Evolutionary conservation across 108 stramenopile species (phyloP).

Genomic region (Pseudonitzschia delicatissima): DNA sequence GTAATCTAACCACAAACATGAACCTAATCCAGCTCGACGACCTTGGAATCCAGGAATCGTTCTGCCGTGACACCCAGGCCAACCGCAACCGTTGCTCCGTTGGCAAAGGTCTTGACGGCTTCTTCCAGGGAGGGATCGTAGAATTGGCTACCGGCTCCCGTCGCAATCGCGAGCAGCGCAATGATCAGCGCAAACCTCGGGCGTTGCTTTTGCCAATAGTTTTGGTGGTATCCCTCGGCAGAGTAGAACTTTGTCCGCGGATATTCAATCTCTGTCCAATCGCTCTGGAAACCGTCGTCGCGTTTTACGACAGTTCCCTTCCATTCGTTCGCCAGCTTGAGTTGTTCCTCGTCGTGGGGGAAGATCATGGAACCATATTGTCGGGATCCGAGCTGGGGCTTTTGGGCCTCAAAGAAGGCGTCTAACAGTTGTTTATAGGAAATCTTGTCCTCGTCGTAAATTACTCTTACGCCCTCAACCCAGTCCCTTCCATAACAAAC

Average conservation of each 20-base stretch:
- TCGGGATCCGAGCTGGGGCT: conserved; percentile 51
- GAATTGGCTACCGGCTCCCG: conserved; percentile 32
- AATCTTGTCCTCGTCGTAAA: conserved; percentile 57
- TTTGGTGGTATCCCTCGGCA: conserved; percentile 81
- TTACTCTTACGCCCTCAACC: conserved; percentile 54
- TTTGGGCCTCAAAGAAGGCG: conserved; percentile 60
- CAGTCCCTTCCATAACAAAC: conserved; percentile 57
- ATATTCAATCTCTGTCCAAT: conserved; percentile 48
- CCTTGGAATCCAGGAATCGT: conserved; percentile 47
- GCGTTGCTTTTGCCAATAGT: conserved; percentile 77
- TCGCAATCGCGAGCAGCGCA: conserved; percentile 38
- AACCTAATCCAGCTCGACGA: conserved; percentile 28
- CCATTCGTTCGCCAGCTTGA: conserved; percentile 25
- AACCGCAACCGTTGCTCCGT: conserved; percentile 24
- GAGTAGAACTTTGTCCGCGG: conserved; percentile 54
- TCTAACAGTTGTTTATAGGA: conserved; percentile 56
- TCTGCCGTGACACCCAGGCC: conserved; percentile 25
- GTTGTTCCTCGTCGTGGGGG: conserved; percentile 46
- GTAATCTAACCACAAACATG: too few relatives aligned
- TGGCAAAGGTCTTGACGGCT: conserved; percentile 32
- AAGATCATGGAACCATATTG: conserved; percentile 82
- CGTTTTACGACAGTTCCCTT: conserved; percentile 11
- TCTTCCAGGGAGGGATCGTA: conserved; percentile 12
- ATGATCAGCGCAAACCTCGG: conserved; percentile 42
- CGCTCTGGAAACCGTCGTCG: conserved; percentile 39